Base-by-base conservation (phyloP, 164 flowering plant species). In the Berberis thunbergii region DNA sequence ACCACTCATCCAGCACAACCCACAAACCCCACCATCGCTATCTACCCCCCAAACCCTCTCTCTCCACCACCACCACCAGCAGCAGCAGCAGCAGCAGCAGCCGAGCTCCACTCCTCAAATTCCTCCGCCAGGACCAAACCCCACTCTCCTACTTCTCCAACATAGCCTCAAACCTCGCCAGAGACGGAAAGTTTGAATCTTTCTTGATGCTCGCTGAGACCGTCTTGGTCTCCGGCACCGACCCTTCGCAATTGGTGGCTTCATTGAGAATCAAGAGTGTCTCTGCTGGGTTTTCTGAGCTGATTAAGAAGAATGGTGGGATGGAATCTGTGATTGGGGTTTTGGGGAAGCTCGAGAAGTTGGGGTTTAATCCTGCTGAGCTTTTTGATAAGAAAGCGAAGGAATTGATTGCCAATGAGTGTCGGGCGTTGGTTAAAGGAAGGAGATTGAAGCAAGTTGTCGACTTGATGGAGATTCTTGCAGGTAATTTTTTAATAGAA, bases 391-490 rank as follows among this genome's bases (percentile, higher is more conserved):
- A 67, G 54, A 45, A 52, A 54, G 81, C 72, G 1, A 57, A 63
- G 72, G 72, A 78, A 50, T 44, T 68, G 65, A 64, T 86, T 49
- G 67, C 63, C 3, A 57, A n/a, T 40, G 84, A 80, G 74, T 83
- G 84, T 69, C 71, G 76, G 5, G 59, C 74, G 58, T 43, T 83
- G 45, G 61, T 76, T 45, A 50, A 73, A 13, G 56, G 53, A 9
- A 82, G 83, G 9, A 62, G 74, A 38, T 68, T 86, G 46, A 78
- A 76, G 76, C 75, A 72, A 43, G 58, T 73, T 40, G 86, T 88
- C 43, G 78, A 71, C 52, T 67, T 84, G 60, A 60, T 83, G 78
- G 95, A 86, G 67, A 63, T 67, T 63, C 78, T 90, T 57, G 70
- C 79, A 46, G 92, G 97, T 90, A 70, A 58, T 39, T 42, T 43